Evolutionary conservation across 2,329 filamentous ascomycete genomes (phyloP).

Genomic region (Beauveria sp.): DNA sequence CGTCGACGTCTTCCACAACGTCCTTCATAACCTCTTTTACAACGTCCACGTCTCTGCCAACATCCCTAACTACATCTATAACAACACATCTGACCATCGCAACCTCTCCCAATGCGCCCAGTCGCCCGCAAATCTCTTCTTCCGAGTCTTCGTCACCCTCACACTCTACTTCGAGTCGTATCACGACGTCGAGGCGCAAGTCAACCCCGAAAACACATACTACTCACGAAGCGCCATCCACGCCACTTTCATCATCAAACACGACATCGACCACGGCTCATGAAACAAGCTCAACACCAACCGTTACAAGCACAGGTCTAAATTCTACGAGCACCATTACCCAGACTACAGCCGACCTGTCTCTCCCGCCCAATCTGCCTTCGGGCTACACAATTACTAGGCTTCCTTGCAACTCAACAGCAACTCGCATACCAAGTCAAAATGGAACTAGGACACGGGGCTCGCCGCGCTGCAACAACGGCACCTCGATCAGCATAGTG

Average conservation of each 20-base stretch:
- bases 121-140: neutral
- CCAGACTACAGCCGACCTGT: neutral
- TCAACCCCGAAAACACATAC: neutral
- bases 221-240: neutral
- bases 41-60: no score
- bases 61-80: neutral
- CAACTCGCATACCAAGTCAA: neutral
- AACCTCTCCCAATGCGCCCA: neutral
- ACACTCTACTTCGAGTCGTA: neutral
- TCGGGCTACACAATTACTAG: slow-evolving; percentile 8
- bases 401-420: neutral
- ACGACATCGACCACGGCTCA: neutral
- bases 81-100: neutral
- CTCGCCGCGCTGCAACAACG: neutral
- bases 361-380: neutral
- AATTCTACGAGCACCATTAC: neutral
- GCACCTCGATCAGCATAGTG: slow-evolving; percentile 12
- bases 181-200: neutral
- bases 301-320: neutral
- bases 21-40: no score
- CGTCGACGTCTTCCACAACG: no score
- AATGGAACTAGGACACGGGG: neutral
- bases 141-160: neutral
- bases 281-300: neutral
- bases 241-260: neutral